Conservation (phyloP, 345 rosid genomes). For the Citrus reticulata region DNA sequence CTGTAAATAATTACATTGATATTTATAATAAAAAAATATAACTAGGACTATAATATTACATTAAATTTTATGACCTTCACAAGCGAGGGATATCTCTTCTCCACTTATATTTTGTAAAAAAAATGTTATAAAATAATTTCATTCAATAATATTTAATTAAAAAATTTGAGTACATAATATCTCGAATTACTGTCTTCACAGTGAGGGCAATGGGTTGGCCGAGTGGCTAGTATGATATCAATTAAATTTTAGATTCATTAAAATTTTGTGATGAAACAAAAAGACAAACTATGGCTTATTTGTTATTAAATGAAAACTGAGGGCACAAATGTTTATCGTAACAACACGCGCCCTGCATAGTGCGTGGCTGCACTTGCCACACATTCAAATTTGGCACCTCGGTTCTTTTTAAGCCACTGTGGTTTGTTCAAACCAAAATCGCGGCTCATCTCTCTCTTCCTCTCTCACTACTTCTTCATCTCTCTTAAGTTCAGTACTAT, state of each 20-base stretch:
- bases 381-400: conserved; percentile 2
- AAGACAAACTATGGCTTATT: background rate
- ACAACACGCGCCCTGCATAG: background rate
- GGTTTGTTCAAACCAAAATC: conserved; percentile 15
- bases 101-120: accelerated
- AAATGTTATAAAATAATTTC: no score
- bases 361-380: background rate
- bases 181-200: no score
- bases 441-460: conserved; percentile 1
- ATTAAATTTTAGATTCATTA: no score
- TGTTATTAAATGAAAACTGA: background rate
- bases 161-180: accelerated
- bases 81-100: accelerated
- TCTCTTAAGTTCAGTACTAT: background rate
- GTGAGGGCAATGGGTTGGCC: no score
- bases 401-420: conserved; percentile 8
- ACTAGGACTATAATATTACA: accelerated
- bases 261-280: background rate
- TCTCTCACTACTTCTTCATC: background rate
- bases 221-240: no score
- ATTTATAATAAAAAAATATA: no score
- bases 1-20: accelerated
- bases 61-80: accelerated
- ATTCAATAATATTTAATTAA: no score
- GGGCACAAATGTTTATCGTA: background rate